Evolutionary conservation across 768 basidiomycete species (phyloP).

Genomic region (Dendrothele bispora): DNA sequence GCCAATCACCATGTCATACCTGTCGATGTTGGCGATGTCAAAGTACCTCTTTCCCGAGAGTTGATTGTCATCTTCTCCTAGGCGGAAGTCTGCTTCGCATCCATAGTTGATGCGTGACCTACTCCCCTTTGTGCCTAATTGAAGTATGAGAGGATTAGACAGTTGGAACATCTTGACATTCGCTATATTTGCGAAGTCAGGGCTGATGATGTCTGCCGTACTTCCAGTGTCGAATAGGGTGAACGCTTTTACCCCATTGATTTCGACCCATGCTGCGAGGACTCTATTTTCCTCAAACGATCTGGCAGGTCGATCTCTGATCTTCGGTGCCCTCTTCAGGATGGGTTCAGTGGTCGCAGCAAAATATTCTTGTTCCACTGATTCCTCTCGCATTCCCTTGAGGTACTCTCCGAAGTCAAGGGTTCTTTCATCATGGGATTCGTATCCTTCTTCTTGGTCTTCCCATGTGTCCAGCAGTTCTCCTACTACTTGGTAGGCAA

Average conservation of each 20-base stretch:
- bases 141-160: slow-evolving; percentile 12
- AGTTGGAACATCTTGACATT: slow-evolving; percentile 9
- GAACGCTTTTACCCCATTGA: neutral
- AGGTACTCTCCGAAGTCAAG: too few relatives aligned
- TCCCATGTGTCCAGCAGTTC: too few relatives aligned
- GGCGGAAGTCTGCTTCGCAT: neutral
- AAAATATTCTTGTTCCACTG: too few relatives aligned
- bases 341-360: too few relatives aligned
- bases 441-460: too few relatives aligned
- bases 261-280: neutral
- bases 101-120: slow-evolving; percentile 17
- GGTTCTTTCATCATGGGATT: too few relatives aligned
- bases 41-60: too few relatives aligned
- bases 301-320: slow-evolving; percentile 1
- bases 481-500: too few relatives aligned
- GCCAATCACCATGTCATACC: too few relatives aligned
- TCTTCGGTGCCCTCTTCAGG: too few relatives aligned
- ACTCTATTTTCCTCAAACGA: neutral
- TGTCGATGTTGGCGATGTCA: too few relatives aligned
- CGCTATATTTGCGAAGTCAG: slow-evolving; percentile 15
- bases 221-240: slow-evolving; percentile 13
- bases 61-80: slow-evolving; percentile 1
- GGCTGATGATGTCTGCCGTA: slow-evolving; percentile 16
- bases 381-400: too few relatives aligned
- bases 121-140: slow-evolving; percentile 19